A percentile compares a stretch with the other conserved stretches of the same genome.
phyloP scores from a whole-genome alignment of 805 yeast species.

The Tetrapisispora taiwanensis region DNA sequence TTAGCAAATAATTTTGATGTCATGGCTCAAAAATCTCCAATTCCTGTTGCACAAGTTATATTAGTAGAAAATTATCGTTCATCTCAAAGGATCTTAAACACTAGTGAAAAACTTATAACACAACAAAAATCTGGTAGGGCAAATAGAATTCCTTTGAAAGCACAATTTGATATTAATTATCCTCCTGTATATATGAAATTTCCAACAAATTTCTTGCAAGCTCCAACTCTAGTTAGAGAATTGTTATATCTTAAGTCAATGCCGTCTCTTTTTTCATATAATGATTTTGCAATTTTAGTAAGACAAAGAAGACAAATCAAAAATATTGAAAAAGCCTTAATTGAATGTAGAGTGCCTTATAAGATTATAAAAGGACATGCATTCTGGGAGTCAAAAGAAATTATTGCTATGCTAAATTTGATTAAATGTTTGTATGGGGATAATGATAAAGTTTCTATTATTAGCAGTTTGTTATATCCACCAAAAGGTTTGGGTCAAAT shows the following conservation, averaged over 20 bases:
- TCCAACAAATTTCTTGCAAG: constrained; percentile 42
- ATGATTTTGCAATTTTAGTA: constrained; percentile 66
- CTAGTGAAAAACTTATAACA: constrained; percentile 57
- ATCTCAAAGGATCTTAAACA: constrained; percentile 49
- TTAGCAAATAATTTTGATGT: constrained; percentile 52
- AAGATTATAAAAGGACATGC: constrained; percentile 60
- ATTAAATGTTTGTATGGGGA: constrained; percentile 51
- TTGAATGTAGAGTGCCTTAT: constrained; percentile 50
- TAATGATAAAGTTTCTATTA: constrained; percentile 49
- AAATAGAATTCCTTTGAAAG: constrained; percentile 35
- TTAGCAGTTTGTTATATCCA: constrained; percentile 50
- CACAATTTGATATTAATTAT: constrained; percentile 36
- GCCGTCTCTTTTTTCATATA: constrained; percentile 37
- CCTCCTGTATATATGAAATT: constrained; percentile 39
- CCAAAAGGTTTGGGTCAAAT: constrained; percentile 59
- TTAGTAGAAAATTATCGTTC: constrained; percentile 76
- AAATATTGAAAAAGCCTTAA: constrained; percentile 53
- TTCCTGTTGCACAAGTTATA: constrained; percentile 28
- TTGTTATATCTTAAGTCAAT: constrained; percentile 38
- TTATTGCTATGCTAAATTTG: constrained; percentile 50
- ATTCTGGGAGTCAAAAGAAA: constrained; percentile 72
- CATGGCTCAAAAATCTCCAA: constrained; percentile 38
- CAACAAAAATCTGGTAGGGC: constrained; percentile 37
- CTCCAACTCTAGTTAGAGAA: constrained; percentile 46
- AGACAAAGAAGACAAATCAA: constrained; percentile 55